Evolutionary conservation across 202 grass and related monocot species (phyloP), one percentile per base, ranked within the genome.

Genomic region (Panicum virgatum): DNA sequence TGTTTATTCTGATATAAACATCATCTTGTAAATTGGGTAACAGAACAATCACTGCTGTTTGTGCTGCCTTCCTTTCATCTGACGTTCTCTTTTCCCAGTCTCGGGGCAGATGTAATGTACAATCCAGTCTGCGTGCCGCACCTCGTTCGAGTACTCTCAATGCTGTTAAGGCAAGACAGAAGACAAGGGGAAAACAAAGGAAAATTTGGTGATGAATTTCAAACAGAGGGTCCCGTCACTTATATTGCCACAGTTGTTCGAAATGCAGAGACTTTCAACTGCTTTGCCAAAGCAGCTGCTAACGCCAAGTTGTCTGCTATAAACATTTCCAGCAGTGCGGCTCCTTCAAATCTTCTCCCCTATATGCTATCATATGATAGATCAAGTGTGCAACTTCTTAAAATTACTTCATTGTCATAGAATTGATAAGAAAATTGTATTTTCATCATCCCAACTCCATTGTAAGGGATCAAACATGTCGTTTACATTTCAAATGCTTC

Each of bases 81-180:
- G 47, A 37, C 12, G n/a, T 56, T 46, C 51, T 87, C 52, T 46
- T 54, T 61, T 48, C 22, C 29, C 85, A 99, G 91, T 61, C 87
- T 99, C 83, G 96, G 96, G 51, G 96, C 96, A 46, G 96, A 99
- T 79, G 87, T 96, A 26, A 89, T 99, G 43, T 99, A 99, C 9
- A 83, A 99, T 51, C 96, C 93, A 5, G 64, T 84, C 19, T 94
- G 89, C 1, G 75, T 92, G 48, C 87, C 91, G 0, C 89, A 99
- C 84, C 89, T 99, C 10, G 77, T 92, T 84, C 78, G 81, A 63
- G 93, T 96, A n/a, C 69, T 96, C 61, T 87, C 75, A 4, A 62
- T 76, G 62, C 70, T 96, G 73, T 59, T 90, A 60, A 66, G 71
- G 7, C 34, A 57, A 16, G 27, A 56, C 5, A 0, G 67, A 52